Percentiles rank a stretch among this genome's conserved stretches.
These are phyloP conservation scores for Helotiales sp. DNA, from an alignment of 2,329 filamentous ascomycete genomes.

Conservation along the genomic window DNA sequence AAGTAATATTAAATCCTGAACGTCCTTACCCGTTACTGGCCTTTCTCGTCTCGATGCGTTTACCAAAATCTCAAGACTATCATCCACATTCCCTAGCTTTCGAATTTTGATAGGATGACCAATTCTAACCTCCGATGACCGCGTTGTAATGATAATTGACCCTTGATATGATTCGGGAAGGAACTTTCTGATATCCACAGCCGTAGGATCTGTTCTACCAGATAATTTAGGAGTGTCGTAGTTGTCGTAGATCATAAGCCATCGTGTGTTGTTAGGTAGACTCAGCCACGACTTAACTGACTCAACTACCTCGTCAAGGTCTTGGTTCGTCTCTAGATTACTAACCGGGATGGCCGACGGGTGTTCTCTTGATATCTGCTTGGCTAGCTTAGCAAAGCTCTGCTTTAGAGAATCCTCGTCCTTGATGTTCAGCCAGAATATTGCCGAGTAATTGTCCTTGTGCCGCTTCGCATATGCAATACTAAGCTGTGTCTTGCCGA, in stretches of 20 bases:
- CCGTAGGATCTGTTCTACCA: background rate
- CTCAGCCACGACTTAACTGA: conserved; percentile 8
- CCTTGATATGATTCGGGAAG: conserved; percentile 10
- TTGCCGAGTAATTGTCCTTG: conserved; percentile 19
- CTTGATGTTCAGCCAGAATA: conserved; percentile 21
- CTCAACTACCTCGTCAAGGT: conserved; percentile 2
- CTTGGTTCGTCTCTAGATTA: conserved; percentile 2
- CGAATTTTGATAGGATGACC: conserved; percentile 6
- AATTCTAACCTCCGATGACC: conserved; percentile 7
- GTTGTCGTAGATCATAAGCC: conserved; percentile 11
- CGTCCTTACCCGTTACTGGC: conserved; percentile 4
- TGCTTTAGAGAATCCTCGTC: conserved; percentile 26
- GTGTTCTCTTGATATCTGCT: conserved; percentile 14
- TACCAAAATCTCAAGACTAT: conserved; percentile 14
- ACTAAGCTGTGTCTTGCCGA: conserved; percentile 35
- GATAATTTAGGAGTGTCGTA: conserved; percentile 7
- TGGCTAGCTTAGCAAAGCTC: conserved; percentile 27
- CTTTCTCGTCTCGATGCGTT: conserved; percentile 1
- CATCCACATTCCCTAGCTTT: conserved; percentile 5
- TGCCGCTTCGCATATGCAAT: conserved; percentile 36
- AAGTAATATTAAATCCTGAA: conserved; percentile 3
- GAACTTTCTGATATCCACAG: conserved; percentile 8
- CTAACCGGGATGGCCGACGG: background rate
- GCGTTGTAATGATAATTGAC: conserved; percentile 16
- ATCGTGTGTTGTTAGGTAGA: conserved; percentile 12